Percentiles rank a stretch among this genome's conserved stretches.
Conservation (phyloP, 352 stramenopile species). For the Elongisporangium anandrum region DNA sequence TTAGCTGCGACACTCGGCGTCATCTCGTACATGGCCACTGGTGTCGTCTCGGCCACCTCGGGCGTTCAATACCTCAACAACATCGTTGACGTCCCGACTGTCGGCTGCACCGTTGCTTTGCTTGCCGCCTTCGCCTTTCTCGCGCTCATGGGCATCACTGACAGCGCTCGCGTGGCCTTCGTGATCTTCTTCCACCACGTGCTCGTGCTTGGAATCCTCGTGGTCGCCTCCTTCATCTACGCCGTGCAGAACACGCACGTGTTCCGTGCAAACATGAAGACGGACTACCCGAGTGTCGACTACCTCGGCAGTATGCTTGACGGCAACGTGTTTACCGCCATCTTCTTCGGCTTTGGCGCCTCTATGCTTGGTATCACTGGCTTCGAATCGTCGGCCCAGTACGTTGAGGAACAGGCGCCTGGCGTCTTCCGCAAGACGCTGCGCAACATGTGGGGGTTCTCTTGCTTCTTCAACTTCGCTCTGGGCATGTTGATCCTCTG, state of each 20-base stretch:
- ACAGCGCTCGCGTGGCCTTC: constrained; percentile 73
- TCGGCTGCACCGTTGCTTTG: constrained; percentile 32
- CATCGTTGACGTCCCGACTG: constrained; percentile 42
- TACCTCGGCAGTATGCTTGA: constrained; percentile 37
- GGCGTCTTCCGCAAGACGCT: too few relatives aligned
- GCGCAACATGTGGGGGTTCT: too few relatives aligned
- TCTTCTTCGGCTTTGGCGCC: constrained; percentile 72
- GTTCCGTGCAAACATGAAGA: constrained; percentile 60
- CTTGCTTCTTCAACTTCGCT: constrained; percentile 82
- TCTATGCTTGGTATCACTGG: constrained; percentile 87
- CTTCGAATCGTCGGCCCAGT: constrained; percentile 86
- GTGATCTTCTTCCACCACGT: constrained; percentile 84
- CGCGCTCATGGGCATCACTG: constrained; percentile 60
- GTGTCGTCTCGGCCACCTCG: constrained; percentile 57
- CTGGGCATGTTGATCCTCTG: constrained; percentile 62
- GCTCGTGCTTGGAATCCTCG: constrained; percentile 48
- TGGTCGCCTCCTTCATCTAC: constrained; percentile 45
- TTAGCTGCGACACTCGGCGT: constrained; percentile 80
- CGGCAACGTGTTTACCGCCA: constrained; percentile 32
- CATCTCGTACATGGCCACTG: constrained; percentile 87
- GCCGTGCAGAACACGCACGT: constrained; percentile 43
- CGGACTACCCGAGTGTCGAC: too few relatives aligned
- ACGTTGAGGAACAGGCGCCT: constrained; percentile 88
- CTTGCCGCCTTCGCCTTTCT: constrained; percentile 78
- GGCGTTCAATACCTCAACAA: constrained; percentile 78